Evolutionary conservation across 352 stramenopile species (phyloP), one percentile per base, ranked within the genome.

Genomic region (Phytophthora litchii): DNA sequence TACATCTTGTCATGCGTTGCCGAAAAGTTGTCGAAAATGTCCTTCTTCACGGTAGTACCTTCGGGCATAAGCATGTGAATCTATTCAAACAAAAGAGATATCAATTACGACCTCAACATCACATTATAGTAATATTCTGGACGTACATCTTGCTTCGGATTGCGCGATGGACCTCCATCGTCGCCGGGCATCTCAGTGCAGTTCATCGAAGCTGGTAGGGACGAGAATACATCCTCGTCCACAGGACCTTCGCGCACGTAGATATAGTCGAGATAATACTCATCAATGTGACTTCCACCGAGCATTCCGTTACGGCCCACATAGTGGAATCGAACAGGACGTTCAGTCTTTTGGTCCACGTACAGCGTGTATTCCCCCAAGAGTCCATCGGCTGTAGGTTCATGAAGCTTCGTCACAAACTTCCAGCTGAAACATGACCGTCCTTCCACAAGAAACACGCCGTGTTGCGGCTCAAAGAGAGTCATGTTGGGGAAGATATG

Each of bases 251-350:
- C 82, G 34, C 86, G 84, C 16, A 96, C 70, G 64, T 92, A 94
- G 49, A 93, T 71, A 70, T 97, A 97, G 61, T 97, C 86, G 46
- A 96, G 52, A 50, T 79, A 94, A 68, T 97, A 97, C 69, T 97
- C 86, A 54, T 97, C 89, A 53, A 95, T 91, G 69, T 97, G 89
- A 53, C 85, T 94, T 4, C 84, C 88, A 19, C 88, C 86, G 11
- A 97, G 69, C 73, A 96, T 82, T 0, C 73, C 67, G 54, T 96
- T 95, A 60, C 91, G 88, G 10, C 89, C 89, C 0, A 95, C 60
- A 49, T 92, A 96, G 53, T 96, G 81, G 59, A 96, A 94, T 19
- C 83, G 83, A 45, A 97, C 86, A 25, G 88, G 86, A 7, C 76
- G 57, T 42, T 94, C 82, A 11, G 74, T 86, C 29, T 72, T 67